Evolutionary conservation across 2,329 filamentous ascomycete species (phyloP), one percentile per base, ranked within the genome.

Genomic region (Chaetomiaceae sp.): DNA sequence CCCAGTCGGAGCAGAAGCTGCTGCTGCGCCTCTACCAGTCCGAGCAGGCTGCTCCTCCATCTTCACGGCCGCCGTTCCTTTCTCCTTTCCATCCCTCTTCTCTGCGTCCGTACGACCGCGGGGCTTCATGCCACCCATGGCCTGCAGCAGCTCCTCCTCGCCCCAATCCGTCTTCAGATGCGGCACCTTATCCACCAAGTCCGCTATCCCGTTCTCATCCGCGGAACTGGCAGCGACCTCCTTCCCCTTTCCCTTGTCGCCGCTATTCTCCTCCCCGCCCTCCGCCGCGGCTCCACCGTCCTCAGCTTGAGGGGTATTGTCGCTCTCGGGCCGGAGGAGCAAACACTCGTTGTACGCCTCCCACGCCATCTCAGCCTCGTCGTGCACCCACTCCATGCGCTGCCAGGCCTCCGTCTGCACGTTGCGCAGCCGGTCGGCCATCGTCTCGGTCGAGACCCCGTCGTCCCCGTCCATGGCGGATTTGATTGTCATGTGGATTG

Each of bases 401-500:
- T 82, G 80, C 94, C 94, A 99, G 52, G 78, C 74, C 67, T 99
- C 92, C 48, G 84, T 80, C 72, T 95, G 88, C 38, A 95, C 90
- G 40, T 78, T 73, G 61, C 86, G 82, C 58, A 97, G 80, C 27
- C 90, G 82, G 64, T 87, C 79, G 57, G 80, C 85, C 75, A 87
- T 94, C 32, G 84, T 91, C 60, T 87, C 81, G 21, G 81, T 83
- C 11, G 58, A 46, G 1, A 82, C 76, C 51, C 82, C 75, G 43
- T 47, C 51, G 16, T 79, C 74, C 13, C 79, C 74, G 47, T 86
- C 85, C 51, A 84, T 83, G 61, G 87, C 83, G 33, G 84, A 84
- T 74, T 95, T 95, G 65, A 95, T 85, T 27, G 89, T 89, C 74
- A 95, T 89, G 69, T 94, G 87, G 62, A 95, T 89, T 14, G 89